These are phyloP conservation scores for Fusarium humuli DNA, from an alignment of 2,329 filamentous ascomycete genomes.

Conservation along the genomic window DNA sequence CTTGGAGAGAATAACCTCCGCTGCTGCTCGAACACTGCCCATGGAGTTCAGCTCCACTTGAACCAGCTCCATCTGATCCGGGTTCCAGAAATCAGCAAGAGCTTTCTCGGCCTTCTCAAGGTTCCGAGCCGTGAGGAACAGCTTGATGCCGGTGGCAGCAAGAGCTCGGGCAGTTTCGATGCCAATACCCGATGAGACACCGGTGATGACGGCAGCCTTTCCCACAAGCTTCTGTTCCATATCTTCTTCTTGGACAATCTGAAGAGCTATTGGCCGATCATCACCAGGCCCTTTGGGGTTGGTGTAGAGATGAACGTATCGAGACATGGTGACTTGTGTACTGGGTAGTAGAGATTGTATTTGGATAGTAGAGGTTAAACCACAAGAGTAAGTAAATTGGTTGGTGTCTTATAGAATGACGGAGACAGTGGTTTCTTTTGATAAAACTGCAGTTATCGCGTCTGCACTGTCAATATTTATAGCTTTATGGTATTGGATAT, in stretches of 20 bases:
- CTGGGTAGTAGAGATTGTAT: neutral
- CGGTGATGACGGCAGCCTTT: constrained; percentile 6
- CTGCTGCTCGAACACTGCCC: constrained; percentile 4
- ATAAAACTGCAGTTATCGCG: too few relatives aligned
- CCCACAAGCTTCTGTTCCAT: constrained; percentile 2
- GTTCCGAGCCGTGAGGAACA: constrained; percentile 40
- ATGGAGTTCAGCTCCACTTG: constrained; percentile 42
- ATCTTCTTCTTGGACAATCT: constrained; percentile 4
- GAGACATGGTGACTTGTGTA: neutral
- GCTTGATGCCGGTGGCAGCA: constrained; percentile 50
- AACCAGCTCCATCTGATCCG: constrained; percentile 29
- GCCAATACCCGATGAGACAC: constrained; percentile 57
- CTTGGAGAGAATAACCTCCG: neutral
- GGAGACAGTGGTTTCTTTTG: too few relatives aligned
- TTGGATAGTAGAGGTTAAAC: too few relatives aligned
- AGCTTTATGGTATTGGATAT: neutral
- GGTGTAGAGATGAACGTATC: neutral
- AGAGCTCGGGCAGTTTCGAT: constrained; percentile 59
- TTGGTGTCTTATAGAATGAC: too few relatives aligned
- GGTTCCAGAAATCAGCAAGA: constrained; percentile 19
- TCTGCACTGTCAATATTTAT: neutral
- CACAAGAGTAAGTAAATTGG: neutral
- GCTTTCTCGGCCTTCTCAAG: constrained; percentile 35
- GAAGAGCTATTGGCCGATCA: constrained; percentile 2
- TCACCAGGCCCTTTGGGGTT: constrained; percentile 7